phyloP scores from a whole-genome alignment of 441 rosid genomes.

The Bocquillonia castaneifolia region DNA sequence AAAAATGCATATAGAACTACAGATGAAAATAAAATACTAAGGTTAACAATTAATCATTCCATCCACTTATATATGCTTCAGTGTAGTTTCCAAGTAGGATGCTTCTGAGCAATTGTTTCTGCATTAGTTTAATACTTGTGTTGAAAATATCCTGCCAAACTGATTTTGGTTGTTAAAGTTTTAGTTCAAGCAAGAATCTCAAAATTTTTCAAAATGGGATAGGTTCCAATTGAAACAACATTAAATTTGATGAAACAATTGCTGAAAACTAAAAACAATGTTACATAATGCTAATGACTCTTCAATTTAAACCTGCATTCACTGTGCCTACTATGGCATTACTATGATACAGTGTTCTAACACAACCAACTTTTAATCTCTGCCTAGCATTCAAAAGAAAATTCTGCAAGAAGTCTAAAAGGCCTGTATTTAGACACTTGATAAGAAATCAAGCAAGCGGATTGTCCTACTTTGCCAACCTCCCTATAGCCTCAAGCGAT shows the following conservation, averaged over 20 bases:
- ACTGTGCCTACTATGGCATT: neutral
- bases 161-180: neutral
- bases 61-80: neutral
- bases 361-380: neutral
- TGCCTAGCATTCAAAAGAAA: neutral
- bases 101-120: neutral
- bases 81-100: neutral
- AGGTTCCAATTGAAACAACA: neutral
- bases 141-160: neutral
- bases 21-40: slow-evolving; percentile 12
- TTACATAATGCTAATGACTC: slow-evolving; percentile 3
- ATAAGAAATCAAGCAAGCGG: neutral
- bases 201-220: neutral
- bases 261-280: neutral
- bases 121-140: neutral
- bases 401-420: neutral
- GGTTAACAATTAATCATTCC: neutral
- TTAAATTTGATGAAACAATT: neutral
- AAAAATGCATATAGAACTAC: slow-evolving; percentile 90
- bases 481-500: neutral
- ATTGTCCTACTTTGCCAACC: neutral
- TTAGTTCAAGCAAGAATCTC: neutral
- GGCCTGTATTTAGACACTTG: neutral
- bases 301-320: neutral
- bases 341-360: neutral